A percentile compares a stretch with the other conserved stretches of the same genome.
Conservation (phyloP, 306 rosid genomes). For the Cercis canadensis region DNA sequence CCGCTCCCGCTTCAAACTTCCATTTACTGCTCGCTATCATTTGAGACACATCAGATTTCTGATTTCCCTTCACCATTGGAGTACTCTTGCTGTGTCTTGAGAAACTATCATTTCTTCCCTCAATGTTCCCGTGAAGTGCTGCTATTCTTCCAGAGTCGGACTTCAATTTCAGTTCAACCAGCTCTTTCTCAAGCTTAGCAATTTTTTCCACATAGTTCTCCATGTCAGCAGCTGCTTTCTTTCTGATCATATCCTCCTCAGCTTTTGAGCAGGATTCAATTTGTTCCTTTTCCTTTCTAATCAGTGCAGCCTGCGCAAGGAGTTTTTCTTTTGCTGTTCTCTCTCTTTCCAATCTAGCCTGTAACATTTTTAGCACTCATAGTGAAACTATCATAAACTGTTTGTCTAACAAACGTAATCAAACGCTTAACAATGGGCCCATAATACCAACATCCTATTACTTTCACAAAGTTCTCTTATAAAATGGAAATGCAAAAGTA, state of each 20-base stretch:
- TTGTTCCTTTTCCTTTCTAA: conserved; percentile 56
- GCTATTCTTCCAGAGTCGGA: conserved; percentile 55
- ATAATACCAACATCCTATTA: conserved; percentile 16
- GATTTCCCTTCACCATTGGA: conserved; percentile 32
- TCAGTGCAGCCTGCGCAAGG: conserved; percentile 51
- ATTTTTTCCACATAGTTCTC: conserved; percentile 53
- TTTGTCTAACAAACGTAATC: conserved; percentile 11
- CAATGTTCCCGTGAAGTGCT: conserved; percentile 45
- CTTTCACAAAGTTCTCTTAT: conserved; percentile 11
- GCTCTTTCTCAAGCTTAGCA: conserved; percentile 51
- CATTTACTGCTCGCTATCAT: neutral
- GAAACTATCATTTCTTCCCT: too few relatives aligned
- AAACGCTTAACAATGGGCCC: conserved; percentile 14
- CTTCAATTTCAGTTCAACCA: conserved; percentile 42
- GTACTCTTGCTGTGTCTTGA: too few relatives aligned
- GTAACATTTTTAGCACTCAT: conserved; percentile 36
- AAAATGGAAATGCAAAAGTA: conserved; percentile 17
- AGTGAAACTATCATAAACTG: conserved; percentile 15
- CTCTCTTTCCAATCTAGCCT: conserved; percentile 58
- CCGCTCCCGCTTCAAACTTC: conserved; percentile 57
- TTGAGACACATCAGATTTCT: conserved; percentile 34
- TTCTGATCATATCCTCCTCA: conserved; percentile 53
- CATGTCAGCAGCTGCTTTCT: conserved; percentile 50
- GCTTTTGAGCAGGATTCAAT: conserved; percentile 42
- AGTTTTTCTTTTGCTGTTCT: conserved; percentile 51